Evolutionary conservation across 1,284 basidiomycete genomes (phyloP), one percentile per base, ranked within the genome.

Genomic region (Cystobasidium sp.): DNA sequence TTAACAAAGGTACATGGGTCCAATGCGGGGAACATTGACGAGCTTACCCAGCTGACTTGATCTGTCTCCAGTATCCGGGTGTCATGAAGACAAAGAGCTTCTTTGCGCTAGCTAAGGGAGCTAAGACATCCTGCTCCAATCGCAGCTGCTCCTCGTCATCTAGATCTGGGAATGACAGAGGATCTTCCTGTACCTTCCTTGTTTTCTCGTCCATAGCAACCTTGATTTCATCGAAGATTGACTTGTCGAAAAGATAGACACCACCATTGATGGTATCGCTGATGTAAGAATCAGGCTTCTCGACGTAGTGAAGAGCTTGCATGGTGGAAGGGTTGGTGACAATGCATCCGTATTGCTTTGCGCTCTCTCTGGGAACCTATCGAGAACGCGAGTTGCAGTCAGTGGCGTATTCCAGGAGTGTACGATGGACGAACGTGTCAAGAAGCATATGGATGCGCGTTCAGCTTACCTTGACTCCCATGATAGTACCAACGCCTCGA

Each of bases 111-210:
- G 84, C 84, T 6, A 86, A 80, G 12, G 85, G 84, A 7, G 83
- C 84, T 58, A 86, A 83, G 56, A 86, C 85, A 76, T 86, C 85
- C 78, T 85, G 85, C 77, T 86, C 85, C 44, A 86, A 80, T 47
- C 84, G 83, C 14, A 86, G 80, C 72, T 84, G 84, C 70, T 86
- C 85, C 78, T 85, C 84, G 6, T 81, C 80, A 62, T 83, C 79
- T 69, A 82, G 77, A 58, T 73, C 70, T 64, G 14, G 71, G 67
- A 51, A 55, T 18, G 31, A 52, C 6, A 44, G 14, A 14, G 12
- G 12, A 16, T 82, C 83, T 78, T 65, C 83, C 82, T 82, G 80
- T 20, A 81, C 83, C 37, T 81, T 80, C 71, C 81, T 81, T n/a
- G 81, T 78, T 81, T 86, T 85, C 31, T 81, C 80, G 75, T 85